Evolutionary conservation across 345 rosid genomes (phyloP).

Genomic region (Citrus medica): DNA sequence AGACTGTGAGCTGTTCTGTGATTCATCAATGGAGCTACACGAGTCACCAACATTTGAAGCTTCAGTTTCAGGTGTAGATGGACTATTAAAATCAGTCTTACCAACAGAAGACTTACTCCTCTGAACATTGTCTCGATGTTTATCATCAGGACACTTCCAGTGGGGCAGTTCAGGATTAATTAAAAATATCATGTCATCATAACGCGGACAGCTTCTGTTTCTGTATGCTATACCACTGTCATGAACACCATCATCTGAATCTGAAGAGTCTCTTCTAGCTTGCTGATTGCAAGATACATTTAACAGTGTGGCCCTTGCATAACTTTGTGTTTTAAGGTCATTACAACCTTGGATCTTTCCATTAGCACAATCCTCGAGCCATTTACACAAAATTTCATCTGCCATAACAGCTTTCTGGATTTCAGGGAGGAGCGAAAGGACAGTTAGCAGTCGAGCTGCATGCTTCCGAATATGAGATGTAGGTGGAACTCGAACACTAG

Average conservation of each 20-base stretch:
- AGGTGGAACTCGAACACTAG: constrained; percentile 79
- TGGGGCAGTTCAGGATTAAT: constrained; percentile 83
- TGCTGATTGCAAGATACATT: constrained; percentile 63
- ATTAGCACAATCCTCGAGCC: constrained; percentile 96
- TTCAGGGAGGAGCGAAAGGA: constrained; percentile 78
- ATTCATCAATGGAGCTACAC: constrained; percentile 33
- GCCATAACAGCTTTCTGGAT: constrained; percentile 63
- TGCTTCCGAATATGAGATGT: constrained; percentile 89
- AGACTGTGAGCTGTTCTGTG: constrained; percentile 27
- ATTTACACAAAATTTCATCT: constrained; percentile 72
- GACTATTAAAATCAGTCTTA: constrained; percentile 28
- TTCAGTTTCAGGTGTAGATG: constrained; percentile 19
- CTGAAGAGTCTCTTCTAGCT: constrained; percentile 27
- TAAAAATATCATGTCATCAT: constrained; percentile 68
- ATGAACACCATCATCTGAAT: constrained; percentile 26
- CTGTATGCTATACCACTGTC: constrained; percentile 32
- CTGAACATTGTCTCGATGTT: constrained; percentile 24
- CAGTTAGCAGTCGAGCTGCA: constrained; percentile 82
- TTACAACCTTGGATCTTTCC: constrained; percentile 67
- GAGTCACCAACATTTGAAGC: constrained; percentile 25
- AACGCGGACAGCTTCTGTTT: constrained; percentile 53
- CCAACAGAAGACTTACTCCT: constrained; percentile 21
- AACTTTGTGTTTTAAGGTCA: constrained; percentile 85
- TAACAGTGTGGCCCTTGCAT: constrained; percentile 80
- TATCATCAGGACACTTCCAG: constrained; percentile 64